phyloP scores from a whole-genome alignment of 352 stramenopile species.

The Phytophthora palmivora region DNA sequence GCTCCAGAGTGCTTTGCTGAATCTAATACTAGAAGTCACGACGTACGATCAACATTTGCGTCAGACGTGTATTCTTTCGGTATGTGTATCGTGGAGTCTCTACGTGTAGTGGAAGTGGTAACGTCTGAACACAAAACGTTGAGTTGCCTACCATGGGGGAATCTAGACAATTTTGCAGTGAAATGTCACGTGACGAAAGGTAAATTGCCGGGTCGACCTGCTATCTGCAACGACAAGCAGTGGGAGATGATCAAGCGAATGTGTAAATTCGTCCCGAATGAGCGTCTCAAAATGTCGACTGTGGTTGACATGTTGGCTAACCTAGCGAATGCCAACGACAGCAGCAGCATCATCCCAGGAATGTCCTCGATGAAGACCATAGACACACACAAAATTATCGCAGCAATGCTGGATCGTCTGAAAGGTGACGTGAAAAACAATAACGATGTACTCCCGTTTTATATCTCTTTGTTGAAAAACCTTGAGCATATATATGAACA shows the following conservation, averaged over 20 bases:
- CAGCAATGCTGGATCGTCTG: too few species aligned
- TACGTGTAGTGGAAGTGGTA: slow-evolving; percentile 8
- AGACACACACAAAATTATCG: too few species aligned
- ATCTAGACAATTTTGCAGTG: not conserved
- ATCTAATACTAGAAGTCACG: not conserved
- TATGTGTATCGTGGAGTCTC: slow-evolving; percentile 19
- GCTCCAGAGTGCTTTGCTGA: slow-evolving; percentile 5
- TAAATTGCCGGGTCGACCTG: not conserved
- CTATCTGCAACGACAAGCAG: not conserved
- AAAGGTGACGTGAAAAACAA: too few species aligned
- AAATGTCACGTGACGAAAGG: not conserved
- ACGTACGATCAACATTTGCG: not conserved
- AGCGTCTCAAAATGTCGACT: slow-evolving; percentile 19
- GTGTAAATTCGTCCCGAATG: not conserved
- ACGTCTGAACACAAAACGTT: not conserved
- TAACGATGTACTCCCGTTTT: not conserved
- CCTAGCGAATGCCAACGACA: not conserved
- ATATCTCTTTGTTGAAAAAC: slow-evolving; percentile 3
- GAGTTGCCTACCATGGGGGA: slow-evolving; percentile 3
- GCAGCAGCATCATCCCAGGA: not conserved
- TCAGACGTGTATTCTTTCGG: slow-evolving; percentile 19
- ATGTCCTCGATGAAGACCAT: too few species aligned
- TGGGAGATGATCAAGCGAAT: slow-evolving; percentile 17
- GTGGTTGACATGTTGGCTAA: slow-evolving; percentile 6
- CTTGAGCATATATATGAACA: not conserved